A percentile compares a stretch with the other conserved stretches of the same genome.
phyloP scores from a whole-genome alignment of 225 moss, liverwort and hornwort genomes.

The Climacium dendroides region DNA sequence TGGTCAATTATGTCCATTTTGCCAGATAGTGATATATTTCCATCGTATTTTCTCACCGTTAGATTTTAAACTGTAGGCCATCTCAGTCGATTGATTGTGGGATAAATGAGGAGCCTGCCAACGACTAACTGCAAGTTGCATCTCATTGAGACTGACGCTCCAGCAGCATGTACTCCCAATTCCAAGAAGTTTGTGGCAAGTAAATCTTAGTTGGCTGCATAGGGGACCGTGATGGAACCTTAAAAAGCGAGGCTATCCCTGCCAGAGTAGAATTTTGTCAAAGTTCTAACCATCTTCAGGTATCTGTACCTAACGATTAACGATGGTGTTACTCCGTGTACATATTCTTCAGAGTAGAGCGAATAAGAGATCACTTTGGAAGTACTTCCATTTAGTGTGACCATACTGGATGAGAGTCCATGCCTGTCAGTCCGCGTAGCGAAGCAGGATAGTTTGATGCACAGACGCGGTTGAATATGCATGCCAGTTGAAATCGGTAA shows the following conservation, averaged over 20 bases:
- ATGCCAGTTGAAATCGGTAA: neutral
- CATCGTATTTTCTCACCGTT: neutral
- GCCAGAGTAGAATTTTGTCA: neutral
- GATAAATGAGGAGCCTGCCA: neutral
- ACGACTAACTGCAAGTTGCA: neutral
- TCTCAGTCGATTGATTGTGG: neutral
- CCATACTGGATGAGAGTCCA: neutral
- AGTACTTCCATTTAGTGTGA: neutral
- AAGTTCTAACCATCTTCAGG: neutral
- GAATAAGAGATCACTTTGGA: neutral
- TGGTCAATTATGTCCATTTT: neutral
- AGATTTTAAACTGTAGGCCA: neutral
- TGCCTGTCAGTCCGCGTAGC: constrained; percentile 2
- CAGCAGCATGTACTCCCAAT: neutral
- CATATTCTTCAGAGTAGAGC: neutral
- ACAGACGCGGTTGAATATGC: neutral
- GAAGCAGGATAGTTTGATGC: neutral
- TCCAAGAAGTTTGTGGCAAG: neutral
- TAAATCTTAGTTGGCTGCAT: neutral
- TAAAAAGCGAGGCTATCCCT: neutral
- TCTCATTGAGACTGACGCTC: neutral
- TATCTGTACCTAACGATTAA: neutral
- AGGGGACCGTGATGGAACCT: neutral
- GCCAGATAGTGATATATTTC: neutral
- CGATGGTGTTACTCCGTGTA: neutral